Conservation (phyloP, 2,329 filamentous ascomycete genomes). For the Claviceps monticola region DNA sequence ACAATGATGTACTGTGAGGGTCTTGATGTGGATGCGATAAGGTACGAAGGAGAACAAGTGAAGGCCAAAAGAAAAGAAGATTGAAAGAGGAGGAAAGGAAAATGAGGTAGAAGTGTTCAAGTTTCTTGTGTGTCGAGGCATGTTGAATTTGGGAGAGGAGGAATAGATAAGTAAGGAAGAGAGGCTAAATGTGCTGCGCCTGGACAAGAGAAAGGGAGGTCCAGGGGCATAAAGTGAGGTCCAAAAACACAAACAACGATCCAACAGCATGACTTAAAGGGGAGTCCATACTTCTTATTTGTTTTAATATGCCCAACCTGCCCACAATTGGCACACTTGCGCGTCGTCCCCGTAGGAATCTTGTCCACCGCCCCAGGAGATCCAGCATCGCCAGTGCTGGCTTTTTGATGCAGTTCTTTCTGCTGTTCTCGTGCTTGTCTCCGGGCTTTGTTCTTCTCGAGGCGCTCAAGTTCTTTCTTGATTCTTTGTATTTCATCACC, state of each 20-base stretch:
- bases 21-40: too few relatives aligned
- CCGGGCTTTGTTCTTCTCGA: conserved; percentile 84
- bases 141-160: too few relatives aligned
- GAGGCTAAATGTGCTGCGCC: background rate
- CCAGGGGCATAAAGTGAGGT: conserved; percentile 2
- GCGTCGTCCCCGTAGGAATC: conserved; percentile 51
- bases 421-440: conserved; percentile 82
- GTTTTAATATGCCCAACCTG: conserved; percentile 97
- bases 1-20: too few relatives aligned
- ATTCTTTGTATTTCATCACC: conserved; percentile 15
- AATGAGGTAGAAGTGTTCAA: too few relatives aligned
- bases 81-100: too few relatives aligned
- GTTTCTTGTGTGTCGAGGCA: too few relatives aligned
- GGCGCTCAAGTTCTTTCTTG: conserved; percentile 58
- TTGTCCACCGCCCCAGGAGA: conserved; percentile 40
- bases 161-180: background rate
- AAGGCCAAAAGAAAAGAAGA: too few relatives aligned
- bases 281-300: conserved; percentile 74
- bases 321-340: conserved; percentile 96
- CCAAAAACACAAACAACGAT: conserved; percentile 14
- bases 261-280: conserved; percentile 16
- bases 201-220: background rate
- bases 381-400: conserved; percentile 28
- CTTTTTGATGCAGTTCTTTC: conserved; percentile 49
- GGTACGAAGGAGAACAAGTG: too few relatives aligned